Evolutionary conservation across 257 asterid species (phyloP), one percentile per base, ranked within the genome.

Genomic region (Primulina eburnea): DNA sequence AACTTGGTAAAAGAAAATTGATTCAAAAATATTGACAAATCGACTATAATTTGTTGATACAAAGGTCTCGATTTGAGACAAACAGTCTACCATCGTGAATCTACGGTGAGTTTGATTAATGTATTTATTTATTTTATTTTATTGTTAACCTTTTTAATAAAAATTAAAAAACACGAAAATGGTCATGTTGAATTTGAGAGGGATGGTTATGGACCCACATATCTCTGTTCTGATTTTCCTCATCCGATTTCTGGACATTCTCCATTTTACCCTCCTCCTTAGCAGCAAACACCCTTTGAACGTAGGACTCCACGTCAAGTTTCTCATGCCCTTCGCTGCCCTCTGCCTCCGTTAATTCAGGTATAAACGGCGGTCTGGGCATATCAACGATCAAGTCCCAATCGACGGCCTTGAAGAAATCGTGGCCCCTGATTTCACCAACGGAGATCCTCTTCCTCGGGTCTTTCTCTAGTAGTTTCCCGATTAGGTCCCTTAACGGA

Each of bases 301-400:
- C 95, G 21, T 82, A 91, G 32, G 79, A 74, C 78, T 91, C 99
- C 83, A 94, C 78, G 68, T 91, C 93, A 62, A 89, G 85, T 64
- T 79, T 77, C 38, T 67, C 75, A 68, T 79, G 86, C 18, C 85
- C 92, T 4, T 16, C 74, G 47, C 47, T 66, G 70, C 83, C 96
- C 83, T 79, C 91, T 2, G 62, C 82, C 40, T 72, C 84, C 83
- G 76, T 81, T 6, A 74, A 29, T n/a, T 68, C 85, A 0, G 99
- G 97, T 38, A 94, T 89, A 76, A 75, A 89, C 80, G 99, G 99
- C 38, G 99, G 96, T 61, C 97, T 74, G 56, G 90, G 80, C 78
- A 94, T 78, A 58, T 85, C 86, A 66, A 87, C 71, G 8, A 94
- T 71, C 16, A 69, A 35, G 47, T 84, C 85, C 99, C 99, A 94